Conservation (phyloP, 208 protist genomes). For the Trypanosoma avium region DNA sequence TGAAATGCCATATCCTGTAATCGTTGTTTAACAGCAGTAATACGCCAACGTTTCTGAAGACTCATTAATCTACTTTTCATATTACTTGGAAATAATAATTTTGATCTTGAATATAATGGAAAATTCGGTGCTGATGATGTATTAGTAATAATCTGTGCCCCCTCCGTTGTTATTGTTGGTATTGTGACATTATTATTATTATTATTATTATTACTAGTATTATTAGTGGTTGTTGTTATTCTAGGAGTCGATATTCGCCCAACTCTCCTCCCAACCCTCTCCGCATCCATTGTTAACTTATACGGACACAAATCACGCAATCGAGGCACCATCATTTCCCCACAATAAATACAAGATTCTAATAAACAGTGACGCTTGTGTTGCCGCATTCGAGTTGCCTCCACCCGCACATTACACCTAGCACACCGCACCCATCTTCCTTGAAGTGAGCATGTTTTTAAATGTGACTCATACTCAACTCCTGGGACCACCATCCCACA, state of each 20-base stretch:
- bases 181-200: background rate
- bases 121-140: background rate
- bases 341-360: conserved; percentile 63
- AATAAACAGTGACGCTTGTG: conserved; percentile 65
- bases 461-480: conserved; percentile 40
- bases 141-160: background rate
- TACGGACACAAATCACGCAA: conserved; percentile 71
- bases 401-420: conserved; percentile 69
- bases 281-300: conserved; percentile 35
- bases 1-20: conserved; percentile 44
- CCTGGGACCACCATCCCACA: conserved; percentile 73
- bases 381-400: conserved; percentile 42
- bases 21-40: conserved; percentile 25
- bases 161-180: background rate
- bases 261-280: no score
- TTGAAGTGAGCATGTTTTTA: conserved; percentile 42
- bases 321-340: conserved; percentile 71
- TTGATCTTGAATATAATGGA: background rate
- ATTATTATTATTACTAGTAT: background rate
- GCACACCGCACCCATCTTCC: conserved; percentile 65
- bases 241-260: no score
- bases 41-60: conserved; percentile 54
- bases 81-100: background rate
- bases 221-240: background rate
- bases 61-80: conserved; percentile 5